Evolutionary conservation across 768 basidiomycete species (phyloP).

Genomic region (Russula sp.): DNA sequence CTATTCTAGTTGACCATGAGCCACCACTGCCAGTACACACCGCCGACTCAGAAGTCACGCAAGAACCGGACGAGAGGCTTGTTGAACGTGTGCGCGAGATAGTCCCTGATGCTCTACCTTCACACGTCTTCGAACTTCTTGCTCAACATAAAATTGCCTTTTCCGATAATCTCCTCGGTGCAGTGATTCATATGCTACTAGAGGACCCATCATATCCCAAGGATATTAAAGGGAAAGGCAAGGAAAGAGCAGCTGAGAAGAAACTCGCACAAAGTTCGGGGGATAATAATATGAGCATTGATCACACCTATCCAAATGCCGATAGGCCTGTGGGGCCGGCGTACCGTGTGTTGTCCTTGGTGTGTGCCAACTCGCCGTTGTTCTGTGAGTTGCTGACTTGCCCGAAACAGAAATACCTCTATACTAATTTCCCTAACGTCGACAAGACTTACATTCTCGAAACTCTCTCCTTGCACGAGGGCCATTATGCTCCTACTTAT

Average conservation of each 20-base stretch:
- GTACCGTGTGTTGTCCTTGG: conserved; percentile 51
- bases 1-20: neutral
- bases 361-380: conserved; percentile 29
- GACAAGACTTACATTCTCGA: conserved; percentile 49
- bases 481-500: conserved; percentile 64
- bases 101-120: conserved; percentile 60
- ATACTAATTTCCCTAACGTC: conserved; percentile 50
- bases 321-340: conserved; percentile 35
- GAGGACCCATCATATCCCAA: conserved; percentile 59
- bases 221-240: conserved; percentile 40
- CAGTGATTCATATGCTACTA: conserved; percentile 54
- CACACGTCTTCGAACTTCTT: conserved; percentile 47
- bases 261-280: conserved; percentile 22
- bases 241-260: conserved; percentile 31
- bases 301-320: conserved; percentile 49
- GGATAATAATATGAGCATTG: conserved; percentile 37
- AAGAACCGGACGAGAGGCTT: conserved; percentile 25
- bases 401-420: conserved; percentile 43
- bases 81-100: conserved; percentile 58
- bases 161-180: conserved; percentile 41
- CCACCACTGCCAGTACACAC: neutral
- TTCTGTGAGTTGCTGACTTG: conserved; percentile 9
- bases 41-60: neutral
- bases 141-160: conserved; percentile 37
- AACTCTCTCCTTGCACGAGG: conserved; percentile 34